Base-by-base conservation (phyloP, 331 rosid species). In the Quercus lobata region DNA sequence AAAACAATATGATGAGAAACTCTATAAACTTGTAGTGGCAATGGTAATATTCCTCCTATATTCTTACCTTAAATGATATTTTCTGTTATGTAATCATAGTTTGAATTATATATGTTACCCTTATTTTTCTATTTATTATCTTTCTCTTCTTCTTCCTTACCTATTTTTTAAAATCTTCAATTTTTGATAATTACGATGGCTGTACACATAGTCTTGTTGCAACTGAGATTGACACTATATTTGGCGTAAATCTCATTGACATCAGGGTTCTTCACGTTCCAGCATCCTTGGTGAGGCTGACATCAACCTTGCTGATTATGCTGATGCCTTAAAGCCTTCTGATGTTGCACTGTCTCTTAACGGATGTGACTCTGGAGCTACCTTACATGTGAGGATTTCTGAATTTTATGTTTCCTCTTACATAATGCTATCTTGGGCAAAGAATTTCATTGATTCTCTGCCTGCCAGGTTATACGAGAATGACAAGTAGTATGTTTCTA, bases 251-350 rank as follows among this genome's bases (percentile, higher is more conserved):
- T 82, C 79, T 75, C 52, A 66, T 81, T 29, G 82, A 68, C 69
- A 77, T 76, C 76, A 96, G 99, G 99, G 99, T 79, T 92, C 99
- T 52, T 90, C 99, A 35, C 87, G 98, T 76, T 92, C 99, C 79
- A 92, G 95, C 88, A 91, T 93, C 80, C 99, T 96, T 77, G 99
- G 99, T 0, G 99, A 93, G 86, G 88, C 91, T 76, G 84, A 74
- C 76, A 89, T 96, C 88, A 87, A 96, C 84, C 93, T 96, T 77
- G 95, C 97, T 85, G 95, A 96, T 86, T 93, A 89, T 83, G 97
- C 91, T 56, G 97, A 96, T 79, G 99, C 99, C 35, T 87, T 84
- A 86, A 93, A 93, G 90, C 99, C 99, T 78, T 88, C 86, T 37
- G 89, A 88, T 68, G 83, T 89, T 53, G 84, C 93, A 49, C 83